Base-by-base conservation (phyloP, 345 rosid species). In the Crucihimalaya himalaica region DNA sequence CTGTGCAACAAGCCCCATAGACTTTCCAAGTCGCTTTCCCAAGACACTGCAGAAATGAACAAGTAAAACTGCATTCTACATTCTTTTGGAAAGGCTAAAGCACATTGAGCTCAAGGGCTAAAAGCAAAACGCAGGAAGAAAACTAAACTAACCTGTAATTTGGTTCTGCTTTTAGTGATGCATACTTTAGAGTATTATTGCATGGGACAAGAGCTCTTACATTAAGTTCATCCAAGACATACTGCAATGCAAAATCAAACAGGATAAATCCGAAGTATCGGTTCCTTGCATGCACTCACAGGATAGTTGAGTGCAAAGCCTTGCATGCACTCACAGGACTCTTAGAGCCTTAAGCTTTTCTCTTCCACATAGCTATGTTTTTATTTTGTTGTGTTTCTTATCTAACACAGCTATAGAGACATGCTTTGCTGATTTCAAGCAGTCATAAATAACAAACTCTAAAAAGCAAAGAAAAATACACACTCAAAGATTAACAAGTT, bases 1-100 rank as follows among this genome's bases (percentile, higher is more conserved):
- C 78, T 86, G 84, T 16, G 96, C 90, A 79, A 92, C 90, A 63
- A 79, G 76, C 65, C 90, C 92, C 97, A 95, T 92, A 62, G 92
- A 88, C 78, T 88, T 92, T 56, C 99, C 98, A 48, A 95, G 90
- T 66, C 94, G 85, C 83, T 92, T 90, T 18, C 99, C 99, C 74
- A 95, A 70, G 80, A 79, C 80, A 28, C 98, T 95, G 54, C 3
- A 55, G 61, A 27, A 63, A 74, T 43, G 68, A 71, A 71, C 76
- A 23, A 81, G 72, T 57, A 66, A 72, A 43, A 58, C 2, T 72
- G 39, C 45, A 61, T 57, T 55, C 37, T 13, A 43, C 19, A 32
- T 59, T 56, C 57, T 35, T 34, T 21, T 58, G 47, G 56, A 52
- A 55, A 68, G 59, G 66, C 53, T 20, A 72, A 45, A 67, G 19